These are phyloP conservation scores for Oryza australiensis DNA, from an alignment of 176 grass and related monocot genomes.

Conservation along the genomic window DNA sequence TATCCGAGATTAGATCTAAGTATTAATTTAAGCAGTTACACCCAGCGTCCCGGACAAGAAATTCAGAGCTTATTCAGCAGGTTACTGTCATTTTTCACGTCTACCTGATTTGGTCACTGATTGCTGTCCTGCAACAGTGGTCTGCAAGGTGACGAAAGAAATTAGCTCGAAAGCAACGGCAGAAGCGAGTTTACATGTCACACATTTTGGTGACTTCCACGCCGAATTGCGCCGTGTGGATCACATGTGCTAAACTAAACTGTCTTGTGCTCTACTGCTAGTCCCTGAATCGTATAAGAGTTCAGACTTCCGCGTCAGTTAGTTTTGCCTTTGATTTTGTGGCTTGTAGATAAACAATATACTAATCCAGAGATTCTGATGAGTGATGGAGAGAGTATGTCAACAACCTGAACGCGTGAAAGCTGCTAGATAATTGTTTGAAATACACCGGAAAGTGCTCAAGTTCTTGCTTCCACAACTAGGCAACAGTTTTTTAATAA, in stretches of 20 bases:
- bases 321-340: slow-evolving; percentile 26
- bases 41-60: not conserved
- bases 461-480: slow-evolving; percentile 19
- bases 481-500: slow-evolving; percentile 1
- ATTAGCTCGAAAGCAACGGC: slow-evolving; percentile 33
- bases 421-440: slow-evolving; percentile 20
- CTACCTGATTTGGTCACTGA: not conserved
- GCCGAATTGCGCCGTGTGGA: slow-evolving; percentile 26
- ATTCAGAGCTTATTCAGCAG: slow-evolving; percentile 22
- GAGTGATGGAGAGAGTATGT: slow-evolving; percentile 17
- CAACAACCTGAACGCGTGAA: slow-evolving; percentile 39
- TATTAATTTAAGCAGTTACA: not conserved
- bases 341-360: slow-evolving; percentile 7
- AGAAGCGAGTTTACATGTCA: slow-evolving; percentile 37
- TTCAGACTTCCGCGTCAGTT: slow-evolving; percentile 45
- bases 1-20: not conserved
- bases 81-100: not conserved
- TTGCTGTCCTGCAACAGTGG: not conserved
- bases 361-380: not conserved
- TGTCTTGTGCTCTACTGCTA: slow-evolving; percentile 23
- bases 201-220: slow-evolving; percentile 17
- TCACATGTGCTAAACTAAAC: slow-evolving; percentile 32
- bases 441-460: slow-evolving; percentile 16
- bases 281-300: not conserved
- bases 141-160: not conserved